phyloP scores from a whole-genome alignment of 2,329 filamentous ascomycete species.

The Aspergillus sclerotialis region DNA sequence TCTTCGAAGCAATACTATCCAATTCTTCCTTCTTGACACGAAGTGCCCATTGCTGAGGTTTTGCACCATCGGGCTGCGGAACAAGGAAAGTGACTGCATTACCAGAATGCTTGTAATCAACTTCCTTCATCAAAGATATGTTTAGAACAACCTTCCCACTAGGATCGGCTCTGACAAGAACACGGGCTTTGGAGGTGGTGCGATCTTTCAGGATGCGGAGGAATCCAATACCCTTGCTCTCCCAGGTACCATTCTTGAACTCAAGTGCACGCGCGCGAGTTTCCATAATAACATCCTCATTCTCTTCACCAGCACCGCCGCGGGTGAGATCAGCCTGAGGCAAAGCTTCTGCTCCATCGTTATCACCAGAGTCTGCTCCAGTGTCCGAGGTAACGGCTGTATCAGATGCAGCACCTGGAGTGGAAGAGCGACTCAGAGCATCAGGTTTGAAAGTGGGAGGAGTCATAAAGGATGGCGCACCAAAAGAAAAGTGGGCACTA shows the following conservation, averaged over 20 bases:
- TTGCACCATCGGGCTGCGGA: conserved; percentile 51
- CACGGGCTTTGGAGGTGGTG: conserved; percentile 56
- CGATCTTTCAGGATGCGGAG: conserved; percentile 69
- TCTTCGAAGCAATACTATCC: conserved; percentile 8
- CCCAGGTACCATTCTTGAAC: conserved; percentile 53
- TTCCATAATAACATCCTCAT: conserved; percentile 65
- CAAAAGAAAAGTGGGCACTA: conserved; percentile 34
- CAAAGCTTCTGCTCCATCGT: conserved; percentile 51
- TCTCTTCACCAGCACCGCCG: conserved; percentile 61
- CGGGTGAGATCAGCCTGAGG: conserved; percentile 65
- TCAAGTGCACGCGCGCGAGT: conserved; percentile 64
- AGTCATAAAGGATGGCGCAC: conserved; percentile 22
- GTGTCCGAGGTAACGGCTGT: conserved; percentile 39
- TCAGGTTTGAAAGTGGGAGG: conserved; percentile 29
- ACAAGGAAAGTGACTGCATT: conserved; percentile 39
- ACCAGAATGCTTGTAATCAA: conserved; percentile 53
- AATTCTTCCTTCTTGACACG: conserved; percentile 50
- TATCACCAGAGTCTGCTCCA: conserved; percentile 39
- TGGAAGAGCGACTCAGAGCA: conserved; percentile 37
- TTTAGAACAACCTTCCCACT: conserved; percentile 69
- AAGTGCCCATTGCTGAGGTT: conserved; percentile 65
- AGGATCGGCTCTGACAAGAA: conserved; percentile 69
- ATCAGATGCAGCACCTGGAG: too few relatives aligned
- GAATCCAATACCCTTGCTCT: conserved; percentile 62
- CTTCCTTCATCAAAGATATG: conserved; percentile 53